Percentiles rank a stretch among this genome's conserved stretches.
phyloP scores from a whole-genome alignment of 2,329 filamentous ascomycete species.

The Verticillium nubilum region DNA sequence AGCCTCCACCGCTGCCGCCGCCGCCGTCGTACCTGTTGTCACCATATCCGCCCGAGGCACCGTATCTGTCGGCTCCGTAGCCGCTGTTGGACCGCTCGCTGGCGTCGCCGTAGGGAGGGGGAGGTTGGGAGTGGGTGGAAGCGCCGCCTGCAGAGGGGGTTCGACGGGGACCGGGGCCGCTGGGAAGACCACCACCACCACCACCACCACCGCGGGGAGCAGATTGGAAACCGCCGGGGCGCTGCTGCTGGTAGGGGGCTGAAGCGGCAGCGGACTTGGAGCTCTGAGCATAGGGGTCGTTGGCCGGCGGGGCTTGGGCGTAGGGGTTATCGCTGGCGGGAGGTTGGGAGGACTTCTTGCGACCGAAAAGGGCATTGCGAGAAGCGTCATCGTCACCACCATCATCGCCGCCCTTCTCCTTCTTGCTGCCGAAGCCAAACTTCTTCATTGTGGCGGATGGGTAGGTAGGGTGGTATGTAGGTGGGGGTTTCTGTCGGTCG shows the following conservation, averaged over 20 bases:
- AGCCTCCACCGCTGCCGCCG: constrained; percentile 19
- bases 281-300: constrained; percentile 49
- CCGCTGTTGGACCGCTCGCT: constrained; percentile 24
- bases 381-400: constrained; percentile 43
- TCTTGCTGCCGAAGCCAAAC: constrained; percentile 56
- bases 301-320: constrained; percentile 39
- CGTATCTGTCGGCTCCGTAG: constrained; percentile 50
- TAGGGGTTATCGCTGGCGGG: constrained; percentile 50
- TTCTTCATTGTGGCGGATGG: constrained; percentile 45
- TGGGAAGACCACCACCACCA: constrained; percentile 23
- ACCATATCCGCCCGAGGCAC: constrained; percentile 45
- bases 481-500: neutral
- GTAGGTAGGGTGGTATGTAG: neutral
- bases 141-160: constrained; percentile 15
- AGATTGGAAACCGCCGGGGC: constrained; percentile 18
- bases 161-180: constrained; percentile 26
- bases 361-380: constrained; percentile 46
- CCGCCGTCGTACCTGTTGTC: constrained; percentile 45
- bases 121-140: constrained; percentile 22
- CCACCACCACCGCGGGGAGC: constrained; percentile 21
- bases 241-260: constrained; percentile 34
- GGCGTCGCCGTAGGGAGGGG: constrained; percentile 25
- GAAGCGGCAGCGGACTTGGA: constrained; percentile 36
- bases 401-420: constrained; percentile 46
- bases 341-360: constrained; percentile 45